Base-by-base conservation (phyloP, 768 basidiomycete genomes). In the Podaxis sp. region DNA sequence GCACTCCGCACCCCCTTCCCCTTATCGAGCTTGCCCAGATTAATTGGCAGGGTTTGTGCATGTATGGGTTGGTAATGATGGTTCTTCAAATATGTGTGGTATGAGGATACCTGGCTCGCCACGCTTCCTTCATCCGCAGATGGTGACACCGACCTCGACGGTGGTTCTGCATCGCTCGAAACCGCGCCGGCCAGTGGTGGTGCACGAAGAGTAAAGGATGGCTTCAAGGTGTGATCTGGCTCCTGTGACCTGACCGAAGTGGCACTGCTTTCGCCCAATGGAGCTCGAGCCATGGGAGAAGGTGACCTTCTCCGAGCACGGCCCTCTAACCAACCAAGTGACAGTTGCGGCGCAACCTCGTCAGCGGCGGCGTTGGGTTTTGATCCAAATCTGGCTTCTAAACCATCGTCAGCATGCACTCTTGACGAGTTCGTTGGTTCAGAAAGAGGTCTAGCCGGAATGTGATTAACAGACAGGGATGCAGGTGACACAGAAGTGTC, bases 91-190 rank as follows among this genome's bases (percentile, higher is more conserved):
- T 47, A 55, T 24, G 54, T 50, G 22, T 62, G 54, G 38, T 62
- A 62, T 24, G 61, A 62, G 1, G 54, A 62, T 40, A 62, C 61
- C 38, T 62, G 61, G 47, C 56, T 64, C 29, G 63, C 63, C 49
- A 57, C 61, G 13, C 61, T 62, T 22, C 59, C 59, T 29, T 62
- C 61, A 50, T 63, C 68, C 43, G 65, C 64, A 12, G 65, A 65
- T 19, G 68, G 61, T 2, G 66, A 65, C 55, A 56, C 43, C 36
- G 64, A 67, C 15, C 66, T 56, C 25, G 64, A 65, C n/a, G 72
- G 73, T 24, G 68, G 64, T 38, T 72, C 71, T 15, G 65, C 66
- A 12, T 73, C 72, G 58, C 72, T 72, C 17, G 70, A 71, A 43
- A 68, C n/a, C 1, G 64, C 55, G 40, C 64, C 43, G 9, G 61